Base-by-base conservation (phyloP, 192 early-diverging fungal species). In the Backusella circina region DNA sequence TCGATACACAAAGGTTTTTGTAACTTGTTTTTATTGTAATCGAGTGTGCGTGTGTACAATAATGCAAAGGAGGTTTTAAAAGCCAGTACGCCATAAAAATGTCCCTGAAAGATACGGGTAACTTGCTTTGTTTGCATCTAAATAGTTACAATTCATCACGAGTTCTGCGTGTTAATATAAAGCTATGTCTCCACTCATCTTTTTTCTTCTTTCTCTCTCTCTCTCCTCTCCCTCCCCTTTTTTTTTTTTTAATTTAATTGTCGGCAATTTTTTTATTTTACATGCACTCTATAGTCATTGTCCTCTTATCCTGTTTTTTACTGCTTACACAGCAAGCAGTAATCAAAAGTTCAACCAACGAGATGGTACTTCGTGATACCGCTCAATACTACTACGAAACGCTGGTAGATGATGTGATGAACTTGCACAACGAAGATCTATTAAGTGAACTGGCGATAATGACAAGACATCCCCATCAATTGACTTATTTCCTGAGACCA, bases 361-460 rank as follows among this genome's bases (percentile, higher is more conserved):
- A 61, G 18, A 13, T 37, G 67, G 4, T 37, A 13, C 16, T 70
- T 5, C 21, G 16, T 1, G 69, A 70, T 30, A 70, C 37, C 15
- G 69, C 26, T 2, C 69, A 70, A 31, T 38, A 37, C 9, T 41
- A 70, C 21, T 70, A 70, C 39, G 69, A 70, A 47, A 44, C 38
- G 0, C 28, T 70, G 26, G 37, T 47, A 3, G 69, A 70, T 3
- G 38, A 47, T 44, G 37, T 70, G 18, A 37, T 70, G 15, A 70
- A 38, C 39, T 41, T 44, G 32, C 69, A 70, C 13, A 70, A 70
- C 31, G 69, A 70, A 41, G 37, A 37, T 47, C 12, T 70, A 26
- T 47, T 70, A 23, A 70, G 12, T 18, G 69, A 70, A 47, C 16
- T 70, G 28, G 28, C 69, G 9, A 30, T 41, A 13, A 37, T 70